Percentiles rank a stretch among this genome's conserved stretches.
Evolutionary conservation across 169 alveolate species (phyloP).

Genomic region (Cryptosporidium canis): DNA sequence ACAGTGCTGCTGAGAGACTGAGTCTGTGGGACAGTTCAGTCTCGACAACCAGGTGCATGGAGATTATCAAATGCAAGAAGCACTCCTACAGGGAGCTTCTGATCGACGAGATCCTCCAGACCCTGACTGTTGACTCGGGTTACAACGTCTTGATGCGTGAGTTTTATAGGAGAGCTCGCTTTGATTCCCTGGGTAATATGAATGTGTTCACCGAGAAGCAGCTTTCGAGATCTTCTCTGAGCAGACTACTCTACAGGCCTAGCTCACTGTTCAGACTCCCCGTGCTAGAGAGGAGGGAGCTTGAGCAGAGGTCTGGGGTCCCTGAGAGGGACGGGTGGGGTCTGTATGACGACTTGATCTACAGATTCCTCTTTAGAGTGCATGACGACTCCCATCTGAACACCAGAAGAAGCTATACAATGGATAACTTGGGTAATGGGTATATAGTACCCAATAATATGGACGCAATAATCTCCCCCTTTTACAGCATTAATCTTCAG

Average conservation of each 20-base stretch:
- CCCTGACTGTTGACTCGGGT: background rate
- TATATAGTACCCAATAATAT: conserved; percentile 45
- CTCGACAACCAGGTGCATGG: conserved; percentile 21
- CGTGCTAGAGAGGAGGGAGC: conserved; percentile 6
- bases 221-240: conserved; percentile 18
- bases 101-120: conserved; percentile 41
- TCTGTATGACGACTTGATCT: conserved; percentile 30
- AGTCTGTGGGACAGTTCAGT: conserved; percentile 29
- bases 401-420: background rate
- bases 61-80: conserved; percentile 25
- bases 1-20: background rate
- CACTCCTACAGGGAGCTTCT: conserved; percentile 44
- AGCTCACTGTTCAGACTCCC: conserved; percentile 42
- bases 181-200: conserved; percentile 14
- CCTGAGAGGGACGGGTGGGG: background rate
- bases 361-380: conserved; percentile 18
- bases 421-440: conserved; percentile 51
- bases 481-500: conserved; percentile 6
- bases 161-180: conserved; percentile 1
- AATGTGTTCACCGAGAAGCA: conserved; percentile 18
- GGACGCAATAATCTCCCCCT: conserved; percentile 39
- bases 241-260: background rate
- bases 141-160: background rate
- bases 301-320: background rate
- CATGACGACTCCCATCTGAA: background rate